Conservation (phyloP, 768 basidiomycete genomes). For the Mrakia blollopis region DNA sequence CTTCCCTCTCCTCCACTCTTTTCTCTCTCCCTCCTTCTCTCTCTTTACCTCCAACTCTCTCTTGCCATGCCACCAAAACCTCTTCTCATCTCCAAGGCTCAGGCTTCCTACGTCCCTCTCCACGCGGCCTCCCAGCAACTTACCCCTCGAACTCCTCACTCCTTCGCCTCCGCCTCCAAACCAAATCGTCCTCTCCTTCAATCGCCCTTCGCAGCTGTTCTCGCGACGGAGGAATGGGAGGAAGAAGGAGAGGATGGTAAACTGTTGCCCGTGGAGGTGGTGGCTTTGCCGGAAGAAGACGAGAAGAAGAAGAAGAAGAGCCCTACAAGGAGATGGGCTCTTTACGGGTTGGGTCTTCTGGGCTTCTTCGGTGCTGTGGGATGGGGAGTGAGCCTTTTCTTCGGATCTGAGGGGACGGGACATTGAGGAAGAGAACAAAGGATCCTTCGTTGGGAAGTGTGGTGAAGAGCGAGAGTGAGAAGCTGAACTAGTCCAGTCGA, state of each 20-base stretch:
- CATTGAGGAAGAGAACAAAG: neutral
- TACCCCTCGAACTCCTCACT: neutral
- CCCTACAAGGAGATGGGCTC: neutral
- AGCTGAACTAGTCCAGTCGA: too few relatives aligned
- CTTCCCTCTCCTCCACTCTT: too few relatives aligned
- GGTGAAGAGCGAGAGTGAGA: too few relatives aligned
- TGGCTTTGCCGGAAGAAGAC: neutral
- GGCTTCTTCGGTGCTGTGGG: neutral
- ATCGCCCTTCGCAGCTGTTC: constrained; percentile 5
- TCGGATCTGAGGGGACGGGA: neutral
- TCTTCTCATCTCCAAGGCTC: neutral
- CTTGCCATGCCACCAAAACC: neutral
- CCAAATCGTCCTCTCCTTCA: neutral
- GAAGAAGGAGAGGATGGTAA: constrained; percentile 9
- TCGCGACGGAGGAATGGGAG: constrained; percentile 4
- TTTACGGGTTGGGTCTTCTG: neutral
- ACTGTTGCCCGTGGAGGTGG: neutral
- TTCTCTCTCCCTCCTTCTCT: too few relatives aligned
- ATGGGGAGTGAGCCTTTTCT: neutral
- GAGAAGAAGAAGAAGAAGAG: neutral
- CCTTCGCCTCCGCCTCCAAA: neutral
- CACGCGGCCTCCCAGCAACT: neutral
- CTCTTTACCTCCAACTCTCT: too few relatives aligned
- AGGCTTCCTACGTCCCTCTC: neutral
- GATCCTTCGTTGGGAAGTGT: too few relatives aligned